Base-by-base conservation (phyloP, 2,329 filamentous ascomycete genomes). In the Cadophora luteo-olivacea region DNA sequence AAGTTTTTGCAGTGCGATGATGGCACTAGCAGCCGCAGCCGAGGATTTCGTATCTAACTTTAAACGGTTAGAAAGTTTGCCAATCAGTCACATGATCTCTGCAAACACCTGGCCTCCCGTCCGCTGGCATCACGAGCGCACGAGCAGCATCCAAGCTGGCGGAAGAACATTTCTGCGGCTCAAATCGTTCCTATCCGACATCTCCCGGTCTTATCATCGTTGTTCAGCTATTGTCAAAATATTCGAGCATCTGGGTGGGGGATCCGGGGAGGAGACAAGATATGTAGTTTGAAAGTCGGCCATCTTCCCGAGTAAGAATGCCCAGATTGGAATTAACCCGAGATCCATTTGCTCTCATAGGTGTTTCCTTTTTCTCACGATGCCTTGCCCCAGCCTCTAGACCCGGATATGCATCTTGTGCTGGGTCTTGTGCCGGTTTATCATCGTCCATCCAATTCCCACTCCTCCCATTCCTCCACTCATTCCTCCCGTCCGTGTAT, bases 1-100 rank as follows among this genome's bases (percentile, higher is more conserved):
- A 74, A 72, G 58, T 69, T 68, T 88, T 72, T 88, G 85, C 32
- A 55, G 64, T 68, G 67, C 49, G 65, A 19, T 29, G 16, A 49
- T 61, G 22, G 65, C 69, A 52, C 69, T 70, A 70, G 61, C 16
- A 24, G 48, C 22, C 24, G 51, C 14, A 61, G 33, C 22, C 49
- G 14, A 62, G 22, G 25, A 7, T 32, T 2, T 3, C 3, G 1
- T 24, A 24, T 0, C 52, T 57, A 65, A 16, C 62, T 52, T 1
- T 1, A 54, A 36, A n/a, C 4, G 19, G 58, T 16, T 29, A 63
- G 41, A 7, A 12, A 24, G 62, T 38, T 57, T 57, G 51, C 36
- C 25, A 4, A 7, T 38, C 19, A 49, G 8, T n/a, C 51, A 24
- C 32, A 19, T 48, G 32, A 65, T 49, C 38, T 52, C 16, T n/a